Evolutionary conservation across 192 early-diverging fungal genomes (phyloP).

Genomic region (Kickxella alabastrina): DNA sequence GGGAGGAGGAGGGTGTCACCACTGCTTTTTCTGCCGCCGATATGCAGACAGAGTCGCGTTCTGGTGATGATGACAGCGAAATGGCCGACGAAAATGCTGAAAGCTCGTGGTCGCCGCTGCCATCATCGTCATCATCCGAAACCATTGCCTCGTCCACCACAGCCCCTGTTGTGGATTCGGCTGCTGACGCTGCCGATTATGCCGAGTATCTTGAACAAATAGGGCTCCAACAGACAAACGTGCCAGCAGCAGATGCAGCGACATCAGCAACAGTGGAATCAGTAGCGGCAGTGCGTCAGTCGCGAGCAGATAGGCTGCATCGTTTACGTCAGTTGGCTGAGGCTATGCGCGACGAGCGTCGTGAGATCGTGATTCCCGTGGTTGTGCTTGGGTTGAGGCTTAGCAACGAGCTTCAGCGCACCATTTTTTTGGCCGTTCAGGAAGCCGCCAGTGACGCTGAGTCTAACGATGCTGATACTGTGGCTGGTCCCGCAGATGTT

Average conservation of each 20-base stretch:
- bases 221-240: no score
- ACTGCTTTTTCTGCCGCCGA: no score
- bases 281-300: conserved; percentile 9
- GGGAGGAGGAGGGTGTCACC: no score
- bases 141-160: no score
- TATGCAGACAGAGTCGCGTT: neutral
- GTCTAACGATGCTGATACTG: conserved; percentile 1
- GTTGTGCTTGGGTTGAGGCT: conserved; percentile 31
- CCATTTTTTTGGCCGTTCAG: conserved; percentile 1
- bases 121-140: no score
- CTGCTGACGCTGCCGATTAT: no score
- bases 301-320: conserved; percentile 30
- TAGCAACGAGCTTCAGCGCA: conserved; percentile 21
- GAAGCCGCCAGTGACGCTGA: neutral
- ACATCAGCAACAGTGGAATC: neutral
- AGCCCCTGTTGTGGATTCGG: no score
- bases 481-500: neutral
- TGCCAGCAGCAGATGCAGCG: neutral
- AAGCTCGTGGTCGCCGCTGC: no score
- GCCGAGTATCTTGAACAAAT: no score
- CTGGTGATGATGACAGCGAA: no score
- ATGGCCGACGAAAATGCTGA: no score
- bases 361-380: conserved; percentile 22
- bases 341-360: conserved; percentile 38
- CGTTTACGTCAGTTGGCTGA: conserved; percentile 34